Percentiles rank a stretch among this genome's conserved stretches.
phyloP scores from a whole-genome alignment of 2,329 filamentous ascomycete genomes.

The Diplodia seriata region DNA sequence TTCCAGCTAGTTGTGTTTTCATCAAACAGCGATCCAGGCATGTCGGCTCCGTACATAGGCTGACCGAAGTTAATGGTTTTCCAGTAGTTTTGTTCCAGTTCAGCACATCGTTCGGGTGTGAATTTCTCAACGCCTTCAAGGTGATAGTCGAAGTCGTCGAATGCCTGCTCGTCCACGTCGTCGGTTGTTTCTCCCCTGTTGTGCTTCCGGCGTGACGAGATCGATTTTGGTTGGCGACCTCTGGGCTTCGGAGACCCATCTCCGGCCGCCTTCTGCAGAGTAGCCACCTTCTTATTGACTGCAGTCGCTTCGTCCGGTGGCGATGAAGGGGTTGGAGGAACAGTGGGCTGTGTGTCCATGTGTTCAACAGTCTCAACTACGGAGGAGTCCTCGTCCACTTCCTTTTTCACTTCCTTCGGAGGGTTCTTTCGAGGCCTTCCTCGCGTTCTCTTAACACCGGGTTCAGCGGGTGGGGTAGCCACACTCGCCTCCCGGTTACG shows the following conservation, averaged over 20 bases:
- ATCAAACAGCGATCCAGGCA: constrained; percentile 93
- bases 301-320: constrained; percentile 41
- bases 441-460: constrained; percentile 55
- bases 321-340: constrained; percentile 53
- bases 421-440: constrained; percentile 55
- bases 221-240: constrained; percentile 70
- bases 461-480: constrained; percentile 44
- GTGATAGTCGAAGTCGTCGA: constrained; percentile 88
- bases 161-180: constrained; percentile 86
- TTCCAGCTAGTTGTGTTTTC: constrained; percentile 89
- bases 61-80: constrained; percentile 94
- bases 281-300: constrained; percentile 33
- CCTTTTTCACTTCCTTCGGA: constrained; percentile 43
- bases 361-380: constrained; percentile 42
- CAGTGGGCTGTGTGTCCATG: constrained; percentile 38
- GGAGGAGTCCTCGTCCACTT: constrained; percentile 40
- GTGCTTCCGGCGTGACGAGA: constrained; percentile 85
- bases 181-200: constrained; percentile 79
- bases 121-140: constrained; percentile 85
- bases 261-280: constrained; percentile 47
- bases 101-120: constrained; percentile 88
- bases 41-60: constrained; percentile 93
- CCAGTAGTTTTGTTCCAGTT: constrained; percentile 95
- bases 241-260: constrained; percentile 59
- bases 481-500: constrained; percentile 43